These are phyloP conservation scores for Cystobasidium sp. DNA, from an alignment of 1,284 basidiomycete species.

Conservation along the genomic window DNA sequence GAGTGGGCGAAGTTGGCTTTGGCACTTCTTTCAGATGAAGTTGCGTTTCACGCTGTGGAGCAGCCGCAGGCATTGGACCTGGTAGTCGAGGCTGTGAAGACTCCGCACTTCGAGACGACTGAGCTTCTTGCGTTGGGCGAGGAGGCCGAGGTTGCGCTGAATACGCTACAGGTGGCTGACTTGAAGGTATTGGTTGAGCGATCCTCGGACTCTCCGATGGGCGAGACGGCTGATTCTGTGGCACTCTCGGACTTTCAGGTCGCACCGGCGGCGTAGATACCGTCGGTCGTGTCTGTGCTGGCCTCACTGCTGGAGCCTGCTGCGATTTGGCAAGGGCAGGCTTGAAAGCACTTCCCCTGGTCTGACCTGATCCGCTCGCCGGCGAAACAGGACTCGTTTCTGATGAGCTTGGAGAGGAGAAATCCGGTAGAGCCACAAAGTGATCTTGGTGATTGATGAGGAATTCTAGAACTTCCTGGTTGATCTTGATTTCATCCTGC, in stretches of 20 bases:
- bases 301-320: background rate
- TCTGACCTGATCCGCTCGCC: background rate
- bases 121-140: too few species aligned
- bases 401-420: constrained; percentile 8
- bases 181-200: too few species aligned
- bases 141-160: too few species aligned
- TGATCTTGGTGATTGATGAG: constrained; percentile 86
- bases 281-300: background rate
- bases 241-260: too few species aligned
- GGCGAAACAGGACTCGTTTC: constrained; percentile 29
- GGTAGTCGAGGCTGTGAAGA: too few species aligned
- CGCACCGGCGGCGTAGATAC: background rate
- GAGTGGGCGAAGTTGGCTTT: background rate
- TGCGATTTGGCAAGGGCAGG: background rate
- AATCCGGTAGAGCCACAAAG: constrained; percentile 63
- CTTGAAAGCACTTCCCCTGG: background rate
- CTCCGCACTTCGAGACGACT: too few species aligned
- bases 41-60: background rate
- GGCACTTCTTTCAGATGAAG: constrained; percentile 1
- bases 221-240: too few species aligned
- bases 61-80: too few species aligned
- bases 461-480: constrained; percentile 90
- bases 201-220: too few species aligned
- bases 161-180: too few species aligned
- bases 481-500: constrained; percentile 79